phyloP scores from a whole-genome alignment of 1,284 basidiomycete species.

The Neonothopanus nambi region DNA sequence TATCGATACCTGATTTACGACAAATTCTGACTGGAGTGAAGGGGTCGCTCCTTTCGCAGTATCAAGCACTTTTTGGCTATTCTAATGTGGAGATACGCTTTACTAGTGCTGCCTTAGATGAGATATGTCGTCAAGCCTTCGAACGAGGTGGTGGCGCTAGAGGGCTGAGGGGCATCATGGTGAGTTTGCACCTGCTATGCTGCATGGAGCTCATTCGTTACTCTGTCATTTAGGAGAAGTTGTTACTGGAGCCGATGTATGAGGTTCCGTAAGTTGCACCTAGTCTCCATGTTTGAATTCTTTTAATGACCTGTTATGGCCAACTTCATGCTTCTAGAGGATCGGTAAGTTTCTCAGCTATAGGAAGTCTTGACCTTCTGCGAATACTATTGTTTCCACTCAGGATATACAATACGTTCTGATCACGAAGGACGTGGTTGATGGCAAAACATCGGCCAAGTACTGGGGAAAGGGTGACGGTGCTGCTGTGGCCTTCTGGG shows the following conservation, averaged over 20 bases:
- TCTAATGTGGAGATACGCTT: slow-evolving; percentile 83
- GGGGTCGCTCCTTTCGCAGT: slow-evolving; percentile 89
- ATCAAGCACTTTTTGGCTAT: slow-evolving; percentile 78
- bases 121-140: slow-evolving; percentile 77
- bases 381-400: slow-evolving; percentile 8
- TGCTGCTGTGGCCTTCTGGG: slow-evolving; percentile 40
- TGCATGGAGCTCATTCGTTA: slow-evolving; percentile 7
- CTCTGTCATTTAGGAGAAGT: slow-evolving; percentile 53
- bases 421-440: slow-evolving; percentile 45
- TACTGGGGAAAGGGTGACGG: slow-evolving; percentile 46
- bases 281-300: slow-evolving; percentile 6
- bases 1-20: slow-evolving; percentile 77
- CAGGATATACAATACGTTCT: slow-evolving; percentile 47
- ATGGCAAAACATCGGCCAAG: slow-evolving; percentile 36
- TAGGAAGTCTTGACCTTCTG: not conserved
- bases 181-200: slow-evolving; percentile 30
- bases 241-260: slow-evolving; percentile 87
- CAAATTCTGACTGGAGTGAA: slow-evolving; percentile 89
- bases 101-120: slow-evolving; percentile 71
- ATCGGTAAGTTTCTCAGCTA: slow-evolving; percentile 31
- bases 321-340: slow-evolving; percentile 26
- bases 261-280: slow-evolving; percentile 79
- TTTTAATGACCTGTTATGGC: not conserved
- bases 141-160: slow-evolving; percentile 88
- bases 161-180: slow-evolving; percentile 88